phyloP scores from a whole-genome alignment of 371 early-diverging fungal genomes.

The Vairimorpha apis region DNA sequence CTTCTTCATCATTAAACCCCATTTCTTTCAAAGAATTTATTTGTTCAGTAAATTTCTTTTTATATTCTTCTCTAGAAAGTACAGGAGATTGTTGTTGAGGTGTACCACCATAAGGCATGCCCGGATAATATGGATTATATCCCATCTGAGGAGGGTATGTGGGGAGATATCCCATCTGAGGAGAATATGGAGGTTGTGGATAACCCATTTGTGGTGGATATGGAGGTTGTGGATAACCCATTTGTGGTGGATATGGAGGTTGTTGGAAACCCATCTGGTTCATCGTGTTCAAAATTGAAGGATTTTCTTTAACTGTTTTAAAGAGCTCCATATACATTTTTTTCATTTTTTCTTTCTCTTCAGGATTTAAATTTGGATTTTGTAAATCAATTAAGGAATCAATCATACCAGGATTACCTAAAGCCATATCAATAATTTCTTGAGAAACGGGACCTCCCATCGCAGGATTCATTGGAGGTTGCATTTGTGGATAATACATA shows the following conservation, averaged over 20 bases:
- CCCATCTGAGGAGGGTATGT: background rate
- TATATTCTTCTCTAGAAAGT: background rate
- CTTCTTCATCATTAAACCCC: constrained; percentile 52
- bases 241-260: background rate
- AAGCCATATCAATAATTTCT: constrained; percentile 33
- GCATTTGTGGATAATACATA: constrained; percentile 1
- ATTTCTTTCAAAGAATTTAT: constrained; percentile 44
- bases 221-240: background rate
- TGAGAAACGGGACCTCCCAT: background rate
- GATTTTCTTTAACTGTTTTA: constrained; percentile 45
- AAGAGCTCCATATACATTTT: constrained; percentile 10
- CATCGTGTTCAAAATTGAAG: constrained; percentile 19
- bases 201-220: constrained; percentile 4
- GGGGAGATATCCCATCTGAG: constrained; percentile 11
- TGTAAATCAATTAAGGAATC: constrained; percentile 24
- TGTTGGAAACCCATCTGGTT: background rate
- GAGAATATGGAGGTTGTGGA: background rate
- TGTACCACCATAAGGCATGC: background rate
- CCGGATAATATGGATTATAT: background rate
- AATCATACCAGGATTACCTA: constrained; percentile 44
- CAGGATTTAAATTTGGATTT: constrained; percentile 20
- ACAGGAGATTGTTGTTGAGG: background rate
- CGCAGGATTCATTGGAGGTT: constrained; percentile 1
- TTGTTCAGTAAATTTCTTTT: constrained; percentile 28
- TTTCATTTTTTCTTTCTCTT: constrained; percentile 47